These are phyloP conservation scores for Thinopyrum elongatum DNA, from an alignment of 176 grass and related monocot species.

Conservation along the genomic window DNA sequence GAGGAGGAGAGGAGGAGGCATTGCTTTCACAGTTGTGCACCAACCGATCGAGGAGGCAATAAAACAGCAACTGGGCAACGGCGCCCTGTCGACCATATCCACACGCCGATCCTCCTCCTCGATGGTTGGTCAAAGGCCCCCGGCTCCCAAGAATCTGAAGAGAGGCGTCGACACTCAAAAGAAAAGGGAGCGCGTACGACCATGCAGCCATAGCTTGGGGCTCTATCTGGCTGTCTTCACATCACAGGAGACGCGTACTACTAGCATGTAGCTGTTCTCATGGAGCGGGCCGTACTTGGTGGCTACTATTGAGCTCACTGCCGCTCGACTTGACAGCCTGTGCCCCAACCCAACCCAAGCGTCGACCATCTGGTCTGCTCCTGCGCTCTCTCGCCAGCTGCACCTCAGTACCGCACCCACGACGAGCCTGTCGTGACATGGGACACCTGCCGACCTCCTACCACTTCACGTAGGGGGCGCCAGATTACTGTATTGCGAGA, in stretches of 20 bases:
- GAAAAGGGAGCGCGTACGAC: too few species aligned
- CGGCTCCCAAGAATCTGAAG: neutral
- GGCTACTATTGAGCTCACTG: neutral
- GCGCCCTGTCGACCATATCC: neutral
- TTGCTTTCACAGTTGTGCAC: neutral
- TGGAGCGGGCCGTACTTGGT: neutral
- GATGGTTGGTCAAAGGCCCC: neutral
- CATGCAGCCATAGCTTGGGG: neutral
- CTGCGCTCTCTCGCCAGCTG: neutral
- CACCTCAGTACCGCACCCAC: neutral
- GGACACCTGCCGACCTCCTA: conserved; percentile 24
- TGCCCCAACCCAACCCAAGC: neutral
- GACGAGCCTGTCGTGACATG: neutral
- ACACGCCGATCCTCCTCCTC: neutral
- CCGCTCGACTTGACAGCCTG: conserved; percentile 23
- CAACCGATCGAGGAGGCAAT: neutral
- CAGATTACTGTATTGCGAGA: neutral
- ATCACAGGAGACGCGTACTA: neutral
- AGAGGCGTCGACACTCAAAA: neutral
- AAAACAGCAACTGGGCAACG: neutral
- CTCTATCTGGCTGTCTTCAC: neutral
- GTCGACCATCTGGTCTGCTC: neutral
- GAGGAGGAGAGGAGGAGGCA: too few species aligned
- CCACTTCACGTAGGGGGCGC: neutral
- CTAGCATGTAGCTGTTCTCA: neutral